Evolutionary conservation across 2,329 filamentous ascomycete genomes (phyloP), one percentile per base, ranked within the genome.

Genomic region (Bipolaris sorokiniana): DNA sequence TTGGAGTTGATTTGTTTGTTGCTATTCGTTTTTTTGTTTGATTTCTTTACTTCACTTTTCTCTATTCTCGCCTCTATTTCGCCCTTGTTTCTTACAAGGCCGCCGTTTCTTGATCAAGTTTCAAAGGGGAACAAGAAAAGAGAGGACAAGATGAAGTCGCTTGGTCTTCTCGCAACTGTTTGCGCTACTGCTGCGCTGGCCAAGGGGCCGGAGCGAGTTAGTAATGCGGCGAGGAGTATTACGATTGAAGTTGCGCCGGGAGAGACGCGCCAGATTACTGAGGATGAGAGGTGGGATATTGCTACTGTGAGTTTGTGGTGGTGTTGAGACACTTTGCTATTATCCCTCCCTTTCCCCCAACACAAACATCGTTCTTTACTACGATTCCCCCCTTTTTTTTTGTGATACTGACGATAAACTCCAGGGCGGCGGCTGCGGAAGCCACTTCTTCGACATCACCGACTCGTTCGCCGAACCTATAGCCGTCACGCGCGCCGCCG

Each of bases 261-360:
- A 40, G 55, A 63, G 51, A 64, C 62, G 9, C 58, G 58, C 16
- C 50, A 51, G 46, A 58, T 62, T 16, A 63, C 55, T 20, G 62
- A 64, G 26, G 62, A 50, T 5, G 51, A 61, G 51, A 62, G 60
- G 50, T 64, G 59, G 59, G 50, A 58, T 18, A 50, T 64, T 44
- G 36, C 55, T 40, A 62, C 59, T 54, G 62, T 58, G 54, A 34
- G 53, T 44, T 9, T 38, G 26, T 28, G 9, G 7, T 26, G 23
- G 26, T 28, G 26, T 28, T 28, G 26, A 28, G 9, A 28, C 26
- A 28, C 7, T 9, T 26, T 9, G 9, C 7, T 9, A 26, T 9
- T 26, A 26, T 9, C 26, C 7, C 26, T 26, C 26, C 7, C 26
- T 26, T 26, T 26, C 26, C 9, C 7, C 26, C 26, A 2, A 28